Evolutionary conservation across 176 grass and related monocot species (phyloP).

Genomic region (Rhipidocladum racemiflorum): DNA sequence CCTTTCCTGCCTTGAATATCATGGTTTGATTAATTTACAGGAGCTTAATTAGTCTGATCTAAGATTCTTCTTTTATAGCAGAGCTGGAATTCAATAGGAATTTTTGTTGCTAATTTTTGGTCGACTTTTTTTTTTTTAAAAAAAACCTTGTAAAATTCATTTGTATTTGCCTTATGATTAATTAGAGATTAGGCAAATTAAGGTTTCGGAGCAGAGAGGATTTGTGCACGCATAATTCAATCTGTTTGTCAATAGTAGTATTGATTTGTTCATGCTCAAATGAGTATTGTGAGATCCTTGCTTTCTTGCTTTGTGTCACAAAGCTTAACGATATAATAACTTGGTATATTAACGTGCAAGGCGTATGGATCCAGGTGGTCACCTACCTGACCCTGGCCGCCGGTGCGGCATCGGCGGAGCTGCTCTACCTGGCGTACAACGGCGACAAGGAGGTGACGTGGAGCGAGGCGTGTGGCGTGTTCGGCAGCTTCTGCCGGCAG

Average conservation of each 20-base stretch:
- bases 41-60: too few species aligned
- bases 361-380: constrained; percentile 49
- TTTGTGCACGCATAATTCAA: not conserved
- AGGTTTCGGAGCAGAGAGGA: not conserved
- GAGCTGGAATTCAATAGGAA: not conserved
- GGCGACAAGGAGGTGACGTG: constrained; percentile 83
- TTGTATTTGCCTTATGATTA: not conserved
- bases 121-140: not conserved
- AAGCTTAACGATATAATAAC: not conserved
- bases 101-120: not conserved
- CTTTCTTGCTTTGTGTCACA: not conserved
- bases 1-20: too few species aligned
- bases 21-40: too few species aligned
- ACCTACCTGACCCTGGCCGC: constrained; percentile 83
- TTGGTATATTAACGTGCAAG: not conserved
- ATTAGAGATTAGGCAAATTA: not conserved
- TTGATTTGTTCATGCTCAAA: not conserved
- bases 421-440: constrained; percentile 89
- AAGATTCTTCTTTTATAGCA: too few species aligned
- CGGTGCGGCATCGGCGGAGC: constrained; percentile 64
- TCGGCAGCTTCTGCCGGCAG: constrained; percentile 65
- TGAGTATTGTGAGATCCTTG: not conserved
- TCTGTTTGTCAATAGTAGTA: not conserved
- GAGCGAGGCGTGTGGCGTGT: constrained; percentile 80
- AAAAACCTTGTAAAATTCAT: not conserved